A percentile compares a stretch with the other conserved stretches of the same genome.
Evolutionary conservation across 2,329 filamentous ascomycete genomes (phyloP).

Genomic region (Pseudogymnoascus sp.): DNA sequence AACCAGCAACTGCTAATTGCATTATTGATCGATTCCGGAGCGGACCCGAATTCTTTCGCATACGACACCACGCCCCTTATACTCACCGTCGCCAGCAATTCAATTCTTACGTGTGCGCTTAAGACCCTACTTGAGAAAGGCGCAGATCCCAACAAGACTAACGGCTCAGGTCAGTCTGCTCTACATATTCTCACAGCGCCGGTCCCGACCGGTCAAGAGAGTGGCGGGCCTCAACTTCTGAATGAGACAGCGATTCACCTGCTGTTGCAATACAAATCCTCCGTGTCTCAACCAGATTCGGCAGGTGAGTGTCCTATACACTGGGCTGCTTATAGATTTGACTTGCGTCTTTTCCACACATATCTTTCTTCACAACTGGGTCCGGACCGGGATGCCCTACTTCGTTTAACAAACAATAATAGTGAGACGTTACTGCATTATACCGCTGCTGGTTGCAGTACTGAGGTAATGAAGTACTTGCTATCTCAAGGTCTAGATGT

Average conservation of each 20-base stretch:
- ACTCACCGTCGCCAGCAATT: background rate
- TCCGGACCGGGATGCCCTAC: background rate
- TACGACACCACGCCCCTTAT: background rate
- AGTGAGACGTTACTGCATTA: background rate
- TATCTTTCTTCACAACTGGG: background rate
- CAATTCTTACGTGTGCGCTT: background rate
- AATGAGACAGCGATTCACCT: background rate
- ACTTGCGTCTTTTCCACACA: background rate
- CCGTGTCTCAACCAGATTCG: background rate
- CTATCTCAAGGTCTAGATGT: background rate
- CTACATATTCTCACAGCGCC: background rate
- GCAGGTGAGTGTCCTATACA: background rate
- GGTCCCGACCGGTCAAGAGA: background rate
- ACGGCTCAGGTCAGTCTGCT: background rate
- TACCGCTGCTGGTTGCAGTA: background rate
- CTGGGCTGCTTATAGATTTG: background rate
- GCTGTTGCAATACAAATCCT: background rate
- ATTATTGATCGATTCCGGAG: background rate
- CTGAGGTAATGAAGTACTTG: background rate
- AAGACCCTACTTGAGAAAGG: background rate
- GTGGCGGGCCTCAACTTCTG: background rate
- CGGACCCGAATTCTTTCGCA: background rate
- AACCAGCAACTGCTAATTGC: background rate
- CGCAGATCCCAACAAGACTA: background rate
- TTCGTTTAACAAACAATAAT: background rate